Evolutionary conservation across 2,329 filamentous ascomycete species (phyloP).

Genomic region (Epichloe bromicola): DNA sequence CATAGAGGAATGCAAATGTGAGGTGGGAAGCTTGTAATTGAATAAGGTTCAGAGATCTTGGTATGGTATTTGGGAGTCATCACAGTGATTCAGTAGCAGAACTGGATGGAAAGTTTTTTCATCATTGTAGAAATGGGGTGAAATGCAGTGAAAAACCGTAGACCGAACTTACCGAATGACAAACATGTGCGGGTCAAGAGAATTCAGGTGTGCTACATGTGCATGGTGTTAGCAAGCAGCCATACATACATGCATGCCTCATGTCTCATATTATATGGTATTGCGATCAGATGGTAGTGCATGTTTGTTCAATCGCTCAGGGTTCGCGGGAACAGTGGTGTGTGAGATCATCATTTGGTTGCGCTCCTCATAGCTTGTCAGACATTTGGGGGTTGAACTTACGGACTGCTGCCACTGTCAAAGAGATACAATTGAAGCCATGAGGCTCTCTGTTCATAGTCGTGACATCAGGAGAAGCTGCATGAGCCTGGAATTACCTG

Average conservation of each 20-base stretch:
- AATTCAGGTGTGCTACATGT: not conserved
- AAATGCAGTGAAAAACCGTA: not conserved
- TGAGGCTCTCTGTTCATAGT: not conserved
- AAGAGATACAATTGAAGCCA: not conserved
- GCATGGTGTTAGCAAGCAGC: not conserved
- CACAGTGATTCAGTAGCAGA: slow-evolving; percentile 61
- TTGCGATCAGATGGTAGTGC: slow-evolving; percentile 59
- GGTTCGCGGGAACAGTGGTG: slow-evolving; percentile 49
- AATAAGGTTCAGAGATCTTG: slow-evolving; percentile 39
- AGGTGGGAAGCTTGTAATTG: not conserved
- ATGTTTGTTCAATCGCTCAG: slow-evolving; percentile 55
- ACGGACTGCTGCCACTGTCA: not conserved
- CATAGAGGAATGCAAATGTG: not conserved
- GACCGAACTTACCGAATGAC: not conserved
- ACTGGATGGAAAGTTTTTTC: slow-evolving; percentile 53
- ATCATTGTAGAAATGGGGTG: slow-evolving; percentile 34
- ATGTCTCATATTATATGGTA: not conserved
- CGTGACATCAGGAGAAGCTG: not conserved
- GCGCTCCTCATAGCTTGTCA: not conserved
- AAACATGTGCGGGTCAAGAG: not conserved
- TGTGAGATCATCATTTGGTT: slow-evolving; percentile 37
- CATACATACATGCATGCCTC: not conserved
- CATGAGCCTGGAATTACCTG: not conserved
- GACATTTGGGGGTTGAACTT: not conserved
- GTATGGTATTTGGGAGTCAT: slow-evolving; percentile 55